Conservation (phyloP, 345 rosid genomes). For the Lumnitzera littorea region DNA sequence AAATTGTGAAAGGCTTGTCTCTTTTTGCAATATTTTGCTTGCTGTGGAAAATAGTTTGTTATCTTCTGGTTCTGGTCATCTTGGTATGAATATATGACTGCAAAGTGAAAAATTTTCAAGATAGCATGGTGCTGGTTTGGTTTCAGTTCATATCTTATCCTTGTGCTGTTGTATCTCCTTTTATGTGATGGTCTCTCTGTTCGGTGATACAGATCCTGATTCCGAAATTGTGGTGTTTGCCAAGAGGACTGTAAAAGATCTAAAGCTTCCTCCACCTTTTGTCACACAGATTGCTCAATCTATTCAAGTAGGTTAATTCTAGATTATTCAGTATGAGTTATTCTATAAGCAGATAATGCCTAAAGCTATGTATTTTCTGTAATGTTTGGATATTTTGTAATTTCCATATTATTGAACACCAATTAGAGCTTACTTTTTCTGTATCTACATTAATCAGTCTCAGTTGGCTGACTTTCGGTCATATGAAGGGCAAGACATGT, state of each 20-base stretch:
- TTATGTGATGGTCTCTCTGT: not conserved
- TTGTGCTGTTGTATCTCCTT: not conserved
- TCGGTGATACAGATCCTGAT: slow-evolving; percentile 55
- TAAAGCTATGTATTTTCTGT: not conserved
- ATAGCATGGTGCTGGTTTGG: not conserved
- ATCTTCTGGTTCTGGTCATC: too few relatives aligned
- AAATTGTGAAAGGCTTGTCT: too few relatives aligned
- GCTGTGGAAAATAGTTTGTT: too few relatives aligned
- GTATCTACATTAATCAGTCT: slow-evolving; percentile 31
- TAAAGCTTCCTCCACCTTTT: slow-evolving; percentile 84
- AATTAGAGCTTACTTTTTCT: too few relatives aligned
- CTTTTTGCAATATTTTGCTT: too few relatives aligned
- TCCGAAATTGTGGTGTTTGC: slow-evolving; percentile 79
- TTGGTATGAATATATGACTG: too few relatives aligned
- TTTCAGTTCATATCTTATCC: not conserved
- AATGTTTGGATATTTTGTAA: too few relatives aligned
- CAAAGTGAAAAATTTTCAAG: too few relatives aligned
- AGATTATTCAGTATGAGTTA: not conserved
- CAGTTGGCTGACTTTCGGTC: slow-evolving; percentile 82
- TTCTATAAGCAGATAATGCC: not conserved
- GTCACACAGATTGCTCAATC: slow-evolving; percentile 79
- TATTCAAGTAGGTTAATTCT: slow-evolving; percentile 52
- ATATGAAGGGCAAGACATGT: slow-evolving; percentile 93
- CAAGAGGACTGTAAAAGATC: slow-evolving; percentile 82
- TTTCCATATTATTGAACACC: too few relatives aligned